Percentiles rank a stretch among this genome's conserved stretches.
These are phyloP conservation scores for Noccaea caerulescens DNA, from an alignment of 345 rosid genomes.

Conservation along the genomic window DNA sequence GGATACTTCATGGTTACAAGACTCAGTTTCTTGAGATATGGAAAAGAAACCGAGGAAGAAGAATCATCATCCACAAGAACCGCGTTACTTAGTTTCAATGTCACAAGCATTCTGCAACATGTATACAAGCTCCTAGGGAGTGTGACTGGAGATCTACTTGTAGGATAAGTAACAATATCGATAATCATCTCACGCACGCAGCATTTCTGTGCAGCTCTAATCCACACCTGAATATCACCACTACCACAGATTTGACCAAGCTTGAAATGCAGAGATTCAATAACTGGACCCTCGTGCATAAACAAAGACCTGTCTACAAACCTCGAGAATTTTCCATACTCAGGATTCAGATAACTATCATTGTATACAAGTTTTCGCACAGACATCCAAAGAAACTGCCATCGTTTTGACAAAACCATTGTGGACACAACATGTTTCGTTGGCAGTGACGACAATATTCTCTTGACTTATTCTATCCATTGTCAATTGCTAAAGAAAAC, in stretches of 20 bases:
- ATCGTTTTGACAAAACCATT: slow-evolving; percentile 13
- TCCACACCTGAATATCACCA: slow-evolving; percentile 8
- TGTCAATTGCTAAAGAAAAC: neutral
- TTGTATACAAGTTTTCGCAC: neutral
- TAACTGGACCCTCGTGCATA: neutral
- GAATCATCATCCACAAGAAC: slow-evolving; percentile 2
- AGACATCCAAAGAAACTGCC: neutral
- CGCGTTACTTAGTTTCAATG: neutral
- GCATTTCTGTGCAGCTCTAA: neutral
- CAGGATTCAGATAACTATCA: neutral
- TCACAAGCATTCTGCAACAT: slow-evolving; percentile 7
- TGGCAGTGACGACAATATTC: neutral
- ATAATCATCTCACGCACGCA: slow-evolving; percentile 4
- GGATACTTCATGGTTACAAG: neutral
- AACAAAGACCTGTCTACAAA: slow-evolving; percentile 20
- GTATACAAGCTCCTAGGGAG: slow-evolving; percentile 23
- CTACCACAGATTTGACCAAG: slow-evolving; percentile 1
- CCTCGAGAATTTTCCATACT: neutral
- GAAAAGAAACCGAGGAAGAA: neutral
- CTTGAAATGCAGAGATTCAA: slow-evolving; percentile 11
- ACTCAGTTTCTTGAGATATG: neutral
- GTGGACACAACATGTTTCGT: slow-evolving; percentile 9
- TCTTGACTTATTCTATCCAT: slow-evolving; percentile 11
- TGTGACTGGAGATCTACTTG: neutral
- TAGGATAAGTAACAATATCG: neutral